phyloP scores from a whole-genome alignment of 805 yeast species.

The Debaryomyces hansenii region DNA sequence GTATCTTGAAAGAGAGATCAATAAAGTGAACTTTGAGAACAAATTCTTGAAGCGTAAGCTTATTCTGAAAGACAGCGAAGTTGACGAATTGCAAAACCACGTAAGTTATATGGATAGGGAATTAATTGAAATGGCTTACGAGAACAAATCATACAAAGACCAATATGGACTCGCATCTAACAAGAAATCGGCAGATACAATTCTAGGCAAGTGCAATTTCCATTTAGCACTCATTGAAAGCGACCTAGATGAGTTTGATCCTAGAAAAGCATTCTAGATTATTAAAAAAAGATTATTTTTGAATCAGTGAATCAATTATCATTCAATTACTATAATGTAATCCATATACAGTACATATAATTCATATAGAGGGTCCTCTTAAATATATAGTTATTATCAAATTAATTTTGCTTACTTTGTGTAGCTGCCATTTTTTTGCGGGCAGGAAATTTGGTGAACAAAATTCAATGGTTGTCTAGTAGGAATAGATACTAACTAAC shows the following conservation, averaged over 20 bases:
- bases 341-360: too few relatives aligned
- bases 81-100: conserved; percentile 23
- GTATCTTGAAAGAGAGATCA: conserved; percentile 32
- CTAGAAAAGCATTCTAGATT: conserved; percentile 9
- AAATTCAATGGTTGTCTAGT: too few relatives aligned
- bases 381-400: background rate
- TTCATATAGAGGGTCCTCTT: too few relatives aligned
- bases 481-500: too few relatives aligned
- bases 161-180: background rate
- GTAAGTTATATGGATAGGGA: conserved; percentile 22
- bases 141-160: conserved; percentile 1
- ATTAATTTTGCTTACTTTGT: background rate
- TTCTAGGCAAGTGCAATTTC: conserved; percentile 7
- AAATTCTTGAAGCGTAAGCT: conserved; percentile 26
- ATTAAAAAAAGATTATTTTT: too few relatives aligned
- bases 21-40: conserved; percentile 33
- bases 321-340: too few relatives aligned
- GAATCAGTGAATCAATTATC: too few relatives aligned
- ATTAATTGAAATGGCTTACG: conserved; percentile 8
- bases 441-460: too few relatives aligned
- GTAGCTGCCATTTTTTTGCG: too few relatives aligned
- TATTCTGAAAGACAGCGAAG: conserved; percentile 15
- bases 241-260: conserved; percentile 17
- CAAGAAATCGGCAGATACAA: background rate
- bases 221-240: conserved; percentile 7